Evolutionary conservation across 2,329 filamentous ascomycete species (phyloP), one percentile per base, ranked within the genome.

Genomic region (Diaporthe australafricana): DNA sequence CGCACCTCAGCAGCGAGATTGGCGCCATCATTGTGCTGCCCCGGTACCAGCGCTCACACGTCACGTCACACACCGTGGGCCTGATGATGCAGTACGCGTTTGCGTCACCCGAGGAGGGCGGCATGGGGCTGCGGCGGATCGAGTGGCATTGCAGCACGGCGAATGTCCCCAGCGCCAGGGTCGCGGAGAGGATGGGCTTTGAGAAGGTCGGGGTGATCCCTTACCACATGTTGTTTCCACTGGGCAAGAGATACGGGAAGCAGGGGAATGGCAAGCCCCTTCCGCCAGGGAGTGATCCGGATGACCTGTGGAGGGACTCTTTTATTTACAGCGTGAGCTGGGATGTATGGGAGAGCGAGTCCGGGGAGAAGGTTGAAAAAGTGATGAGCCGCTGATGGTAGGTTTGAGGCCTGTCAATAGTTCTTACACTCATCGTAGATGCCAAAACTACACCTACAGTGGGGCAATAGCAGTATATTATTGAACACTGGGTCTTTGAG

Each of bases 11-110:
- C 68, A 77, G 76, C 17, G 79, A 80, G 71, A 77, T 81, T 9
- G 83, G 83, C 16, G 78, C 79, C 55, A 79, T 85, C 45, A 74
- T 80, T 32, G 78, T 79, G 12, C 74, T 83, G 17, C 81, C 81
- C 1, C 42, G 70, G 3, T 82, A 78, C 69, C 80, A 83, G 55
- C 75, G 77, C 38, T 81, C 80, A 7, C 79, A 82, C 68, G 80
- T 83, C 42, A 77, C 78, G 30, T 79, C 77, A 9, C 78, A 82
- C 68, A 77, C 81, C 22, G 76, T 79, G 17, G 80, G 80, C 5
- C 74, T 83, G 30, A 63, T 83, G 70, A 67, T 83, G 60, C 77
- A 78, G 50, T 77, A 79, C 70, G 78, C 78, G 7, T 73, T 78
- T 22, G 53, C 27, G 12, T 30, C 42, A 4, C 32, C 60, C 1